These are phyloP conservation scores for Cutaneotrichosporon cutaneum DNA, from an alignment of 1,284 basidiomycete species.

Conservation along the genomic window DNA sequence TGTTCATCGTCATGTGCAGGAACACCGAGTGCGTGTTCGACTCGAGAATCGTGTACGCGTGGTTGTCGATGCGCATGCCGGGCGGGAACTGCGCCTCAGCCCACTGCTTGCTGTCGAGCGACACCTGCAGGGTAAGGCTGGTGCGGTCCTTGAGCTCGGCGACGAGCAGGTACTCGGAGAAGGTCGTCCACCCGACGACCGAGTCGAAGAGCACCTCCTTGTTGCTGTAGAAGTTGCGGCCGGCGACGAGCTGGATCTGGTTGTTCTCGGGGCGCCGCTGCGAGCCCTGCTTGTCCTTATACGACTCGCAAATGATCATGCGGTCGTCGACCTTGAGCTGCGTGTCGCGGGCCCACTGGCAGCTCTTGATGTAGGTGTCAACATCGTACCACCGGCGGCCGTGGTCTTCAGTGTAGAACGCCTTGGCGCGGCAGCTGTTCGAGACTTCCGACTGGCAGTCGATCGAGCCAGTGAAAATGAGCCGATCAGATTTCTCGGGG, in stretches of 20 bases:
- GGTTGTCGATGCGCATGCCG: slow-evolving; percentile 76
- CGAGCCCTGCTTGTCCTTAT: slow-evolving; percentile 73
- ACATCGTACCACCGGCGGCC: slow-evolving; percentile 74
- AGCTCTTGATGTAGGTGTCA: slow-evolving; percentile 84
- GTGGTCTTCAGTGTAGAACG: slow-evolving; percentile 72
- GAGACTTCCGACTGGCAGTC: slow-evolving; percentile 60
- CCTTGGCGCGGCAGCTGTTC: slow-evolving; percentile 65
- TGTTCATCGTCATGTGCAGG: slow-evolving; percentile 90
- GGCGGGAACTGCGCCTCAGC: slow-evolving; percentile 86
- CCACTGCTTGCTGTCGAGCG: slow-evolving; percentile 82
- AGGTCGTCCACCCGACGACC: slow-evolving; percentile 93
- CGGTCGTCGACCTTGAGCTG: slow-evolving; percentile 75
- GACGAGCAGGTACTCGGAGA: slow-evolving; percentile 91
- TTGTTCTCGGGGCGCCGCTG: slow-evolving; percentile 65
- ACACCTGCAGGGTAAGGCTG: slow-evolving; percentile 80
- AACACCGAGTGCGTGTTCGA: slow-evolving; percentile 91
- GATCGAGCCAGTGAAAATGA: slow-evolving; percentile 83
- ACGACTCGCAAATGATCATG: slow-evolving; percentile 91
- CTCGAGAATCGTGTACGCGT: slow-evolving; percentile 67
- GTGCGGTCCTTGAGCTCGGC: slow-evolving; percentile 67
- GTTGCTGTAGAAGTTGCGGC: slow-evolving; percentile 69
- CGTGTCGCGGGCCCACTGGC: slow-evolving; percentile 84
- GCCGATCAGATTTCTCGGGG: slow-evolving; percentile 70
- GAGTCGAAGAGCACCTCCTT: slow-evolving; percentile 77
- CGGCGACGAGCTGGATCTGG: slow-evolving; percentile 75